Evolutionary conservation across 768 basidiomycete species (phyloP), one percentile per base, ranked within the genome.

Genomic region (Hydnum rufescens): DNA sequence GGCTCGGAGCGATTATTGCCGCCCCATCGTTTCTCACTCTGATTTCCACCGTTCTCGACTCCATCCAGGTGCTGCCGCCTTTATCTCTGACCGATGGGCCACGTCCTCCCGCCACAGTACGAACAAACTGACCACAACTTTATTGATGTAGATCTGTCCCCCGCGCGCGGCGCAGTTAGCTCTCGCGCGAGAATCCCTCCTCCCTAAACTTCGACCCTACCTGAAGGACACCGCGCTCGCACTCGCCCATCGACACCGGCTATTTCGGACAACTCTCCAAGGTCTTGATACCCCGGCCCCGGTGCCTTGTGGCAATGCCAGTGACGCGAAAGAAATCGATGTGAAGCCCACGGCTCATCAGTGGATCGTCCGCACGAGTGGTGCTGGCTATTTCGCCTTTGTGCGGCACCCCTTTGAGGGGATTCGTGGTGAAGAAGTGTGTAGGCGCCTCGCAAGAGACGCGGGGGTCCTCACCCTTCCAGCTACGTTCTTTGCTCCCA

Each of bases 311-410:
- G n/a, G n/a, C n/a, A n/a, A n/a, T n/a, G n/a, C n/a, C n/a, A n/a
- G n/a, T n/a, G n/a, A n/a, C n/a, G n/a, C n/a, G n/a, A n/a, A n/a
- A n/a, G n/a, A n/a, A n/a, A n/a, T n/a, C n/a, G n/a, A n/a, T n/a
- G n/a, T n/a, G n/a, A n/a, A n/a, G n/a, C n/a, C n/a, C n/a, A n/a
- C n/a, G n/a, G n/a, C n/a, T n/a, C n/a, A n/a, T n/a, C n/a, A 22
- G 13, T 39, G 22, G 36, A 13, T 39, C 36, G 22, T 39, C 36
- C 13, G 36, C 13, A 22, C 36, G 36, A 39, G 36, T 39, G 36
- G 19, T 3, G n/a, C n/a, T n/a, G 86, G 75, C 0, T 89, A 80
- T 63, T 90, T 75, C 58, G 82, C 82, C 3, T 92, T 81, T 59
- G 81, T 87, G 46, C 64, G 67, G 49, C 77, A 83, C 57, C 80